These are phyloP conservation scores for Monilinia laxa DNA, from an alignment of 2,329 filamentous ascomycete species.

Conservation along the genomic window DNA sequence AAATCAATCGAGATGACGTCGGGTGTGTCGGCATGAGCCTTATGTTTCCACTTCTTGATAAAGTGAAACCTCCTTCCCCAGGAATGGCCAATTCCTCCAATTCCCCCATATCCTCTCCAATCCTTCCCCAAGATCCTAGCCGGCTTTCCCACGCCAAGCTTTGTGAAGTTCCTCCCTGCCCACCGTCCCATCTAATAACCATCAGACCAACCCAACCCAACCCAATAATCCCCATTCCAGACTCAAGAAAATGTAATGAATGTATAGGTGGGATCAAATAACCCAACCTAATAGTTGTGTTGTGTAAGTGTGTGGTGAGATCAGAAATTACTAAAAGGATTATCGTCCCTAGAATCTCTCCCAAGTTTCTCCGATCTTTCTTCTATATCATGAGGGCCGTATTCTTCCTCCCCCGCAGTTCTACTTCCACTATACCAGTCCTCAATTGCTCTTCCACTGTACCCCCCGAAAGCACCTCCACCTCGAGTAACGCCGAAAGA, in stretches of 20 bases:
- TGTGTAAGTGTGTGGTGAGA: constrained; percentile 7
- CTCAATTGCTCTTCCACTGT: constrained; percentile 49
- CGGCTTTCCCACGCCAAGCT: constrained; percentile 10
- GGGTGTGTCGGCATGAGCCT: constrained; percentile 9
- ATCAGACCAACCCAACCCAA: not conserved
- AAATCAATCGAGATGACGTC: constrained; percentile 1
- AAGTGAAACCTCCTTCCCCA: not conserved
- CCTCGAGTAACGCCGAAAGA: constrained; percentile 35
- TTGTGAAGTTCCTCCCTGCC: constrained; percentile 11
- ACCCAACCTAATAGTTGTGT: constrained; percentile 10
- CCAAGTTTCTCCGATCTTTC: constrained; percentile 41
- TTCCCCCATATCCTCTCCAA: not conserved
- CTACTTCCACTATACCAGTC: constrained; percentile 51
- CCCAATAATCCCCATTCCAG: constrained; percentile 1
- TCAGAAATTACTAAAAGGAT: constrained; percentile 60
- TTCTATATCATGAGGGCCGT: constrained; percentile 38
- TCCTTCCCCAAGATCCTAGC: not conserved
- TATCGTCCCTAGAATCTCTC: constrained; percentile 52
- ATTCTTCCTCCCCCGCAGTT: constrained; percentile 55
- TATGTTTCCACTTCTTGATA: not conserved
- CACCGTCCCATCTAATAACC: not conserved
- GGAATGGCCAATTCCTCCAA: not conserved
- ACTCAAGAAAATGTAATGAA: constrained; percentile 24
- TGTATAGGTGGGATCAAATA: not conserved
- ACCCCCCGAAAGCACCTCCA: constrained; percentile 39